phyloP scores from a whole-genome alignment of 2,329 filamentous ascomycete species.

The Apiospora hydei region DNA sequence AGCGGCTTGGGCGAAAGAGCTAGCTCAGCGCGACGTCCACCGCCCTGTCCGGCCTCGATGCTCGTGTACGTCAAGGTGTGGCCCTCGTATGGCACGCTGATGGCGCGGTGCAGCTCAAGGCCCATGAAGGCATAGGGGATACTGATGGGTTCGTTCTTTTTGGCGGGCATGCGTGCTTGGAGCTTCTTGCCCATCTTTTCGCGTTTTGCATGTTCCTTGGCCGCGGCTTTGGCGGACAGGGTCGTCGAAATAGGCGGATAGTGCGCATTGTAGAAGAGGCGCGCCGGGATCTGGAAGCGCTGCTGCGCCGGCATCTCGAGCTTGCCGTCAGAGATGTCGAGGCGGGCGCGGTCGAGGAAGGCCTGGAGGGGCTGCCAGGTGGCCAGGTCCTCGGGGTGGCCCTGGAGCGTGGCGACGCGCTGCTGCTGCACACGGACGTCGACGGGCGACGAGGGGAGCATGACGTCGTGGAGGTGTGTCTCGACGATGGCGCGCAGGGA shows the following conservation, averaged over 20 bases:
- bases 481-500: constrained; percentile 49
- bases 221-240: neutral
- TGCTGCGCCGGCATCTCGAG: constrained; percentile 47
- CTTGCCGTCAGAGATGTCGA: constrained; percentile 53
- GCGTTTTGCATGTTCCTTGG: neutral
- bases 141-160: constrained; percentile 26
- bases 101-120: constrained; percentile 58
- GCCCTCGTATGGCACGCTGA: constrained; percentile 50
- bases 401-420: constrained; percentile 42
- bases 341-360: constrained; percentile 54
- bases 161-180: neutral
- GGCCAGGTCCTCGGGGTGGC: constrained; percentile 36
- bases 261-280: constrained; percentile 31
- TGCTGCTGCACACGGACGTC: constrained; percentile 57
- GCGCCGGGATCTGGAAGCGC: constrained; percentile 42
- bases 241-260: neutral
- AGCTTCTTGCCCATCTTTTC: neutral
- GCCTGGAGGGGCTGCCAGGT: constrained; percentile 45
- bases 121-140: constrained; percentile 56
- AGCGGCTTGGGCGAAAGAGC: constrained; percentile 47
- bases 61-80: constrained; percentile 59
- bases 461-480: constrained; percentile 49
- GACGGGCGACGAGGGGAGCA: constrained; percentile 54
- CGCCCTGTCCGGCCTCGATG: constrained; percentile 59
- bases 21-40: constrained; percentile 59